Base-by-base conservation (phyloP, 2,329 filamentous ascomycete genomes). In the Colletotrichum australisinense region DNA sequence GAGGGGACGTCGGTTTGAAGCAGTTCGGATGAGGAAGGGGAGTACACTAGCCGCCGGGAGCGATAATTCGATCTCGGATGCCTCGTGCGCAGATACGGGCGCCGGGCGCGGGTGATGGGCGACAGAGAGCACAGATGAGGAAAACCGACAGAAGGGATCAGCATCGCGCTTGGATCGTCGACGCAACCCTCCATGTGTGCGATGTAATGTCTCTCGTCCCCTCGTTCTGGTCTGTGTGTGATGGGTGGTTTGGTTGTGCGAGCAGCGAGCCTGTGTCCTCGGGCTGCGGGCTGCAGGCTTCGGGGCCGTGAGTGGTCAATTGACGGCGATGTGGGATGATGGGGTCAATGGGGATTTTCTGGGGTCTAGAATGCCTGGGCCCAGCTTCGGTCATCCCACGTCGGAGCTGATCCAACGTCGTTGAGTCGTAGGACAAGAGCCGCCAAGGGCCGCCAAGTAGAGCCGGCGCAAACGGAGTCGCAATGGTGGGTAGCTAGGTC, bases 401-500 rank as follows among this genome's bases (percentile, higher is more conserved):
- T 71, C 38, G 67, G 67, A 66, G 62, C 42, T 24, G 30, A 24
- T 32, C 71, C 67, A 66, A 71, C 71, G 35, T 62, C 58, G 67
- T 71, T 66, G 71, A 66, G 60, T 65, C 56, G 67, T 65, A 65
- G 71, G 71, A 71, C 71, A 71, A 73, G 71, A 71, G 28, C 55
- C 35, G 71, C 71, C 71, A 73, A 73, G 71, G 55, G 32, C 46
- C 28, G 70, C 70, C 70, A 73, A 73, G 70, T 38, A 70, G 69
- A 55, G 35, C 55, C 67, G 71, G 71, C 67, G 71, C 71, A 63
- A 65, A 70, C 67, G 67, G 62, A 62, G 56, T 66, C 32, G 62
- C 71, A 52, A 42, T 69, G 66, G 70, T 64, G 70, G 70, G 46
- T 55, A 26, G 59, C 67, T 57, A 11, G 19, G 42, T 49, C 42